Evolutionary conservation across 1,139 yeast species (phyloP).

Genomic region (Pichia sp.): DNA sequence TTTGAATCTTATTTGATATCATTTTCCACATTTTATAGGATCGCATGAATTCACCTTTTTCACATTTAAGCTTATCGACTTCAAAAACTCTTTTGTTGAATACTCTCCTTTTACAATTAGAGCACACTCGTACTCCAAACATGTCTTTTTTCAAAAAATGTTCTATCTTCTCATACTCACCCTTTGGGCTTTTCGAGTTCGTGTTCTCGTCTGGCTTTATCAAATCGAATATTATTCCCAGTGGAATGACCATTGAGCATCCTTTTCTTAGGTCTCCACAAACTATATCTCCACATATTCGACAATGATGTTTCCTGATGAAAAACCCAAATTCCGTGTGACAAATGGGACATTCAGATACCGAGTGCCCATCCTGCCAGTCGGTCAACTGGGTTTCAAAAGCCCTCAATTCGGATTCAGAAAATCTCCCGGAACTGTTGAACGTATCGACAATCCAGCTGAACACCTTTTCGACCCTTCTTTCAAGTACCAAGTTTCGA

Average conservation of each 20-base stretch:
- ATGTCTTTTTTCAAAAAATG: slow-evolving; percentile 3
- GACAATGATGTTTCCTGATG: slow-evolving; percentile 57
- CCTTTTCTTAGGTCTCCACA: slow-evolving; percentile 61
- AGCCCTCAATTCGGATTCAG: slow-evolving; percentile 13
- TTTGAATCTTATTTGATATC: slow-evolving; percentile 36
- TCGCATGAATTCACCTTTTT: slow-evolving; percentile 30
- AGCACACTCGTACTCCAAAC: slow-evolving; percentile 52
- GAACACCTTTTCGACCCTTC: slow-evolving; percentile 48
- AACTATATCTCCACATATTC: slow-evolving; percentile 67
- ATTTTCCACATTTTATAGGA: slow-evolving; percentile 36
- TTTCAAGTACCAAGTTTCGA: slow-evolving; percentile 55
- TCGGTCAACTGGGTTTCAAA: slow-evolving; percentile 53
- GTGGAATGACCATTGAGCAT: slow-evolving; percentile 73
- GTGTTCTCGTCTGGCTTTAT: slow-evolving; percentile 19
- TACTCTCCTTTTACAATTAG: slow-evolving; percentile 59
- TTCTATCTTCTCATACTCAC: background rate
- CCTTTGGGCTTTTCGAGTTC: background rate
- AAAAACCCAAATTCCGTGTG: slow-evolving; percentile 50
- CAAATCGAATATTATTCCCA: slow-evolving; percentile 43
- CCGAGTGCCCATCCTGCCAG: slow-evolving; percentile 62
- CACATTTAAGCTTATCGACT: slow-evolving; percentile 33
- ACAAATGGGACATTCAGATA: slow-evolving; percentile 63
- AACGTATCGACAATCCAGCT: slow-evolving; percentile 15
- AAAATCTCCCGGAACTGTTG: slow-evolving; percentile 10
- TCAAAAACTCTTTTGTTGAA: slow-evolving; percentile 52